Evolutionary conservation across 1,284 basidiomycete genomes (phyloP).

Genomic region (Irpex rosettiformis): DNA sequence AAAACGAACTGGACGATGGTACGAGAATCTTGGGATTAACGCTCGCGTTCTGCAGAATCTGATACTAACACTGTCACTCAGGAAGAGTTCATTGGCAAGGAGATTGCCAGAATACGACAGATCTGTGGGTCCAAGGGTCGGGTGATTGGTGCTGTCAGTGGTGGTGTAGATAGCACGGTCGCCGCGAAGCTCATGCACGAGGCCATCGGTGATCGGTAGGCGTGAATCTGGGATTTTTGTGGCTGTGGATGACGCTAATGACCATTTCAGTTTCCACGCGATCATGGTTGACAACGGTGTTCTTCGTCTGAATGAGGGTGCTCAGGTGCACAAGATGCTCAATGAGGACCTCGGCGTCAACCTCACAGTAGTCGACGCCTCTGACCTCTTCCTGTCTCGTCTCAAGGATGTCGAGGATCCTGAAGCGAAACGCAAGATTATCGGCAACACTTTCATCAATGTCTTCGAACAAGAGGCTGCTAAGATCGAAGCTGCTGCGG

Average conservation of each 20-base stretch:
- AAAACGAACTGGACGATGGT: slow-evolving; percentile 94
- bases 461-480: slow-evolving; percentile 94
- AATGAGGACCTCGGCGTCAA: slow-evolving; percentile 94
- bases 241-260: neutral
- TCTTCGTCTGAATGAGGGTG: slow-evolving; percentile 86
- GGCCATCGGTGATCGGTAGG: slow-evolving; percentile 93
- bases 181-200: slow-evolving; percentile 99
- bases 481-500: slow-evolving; percentile 85
- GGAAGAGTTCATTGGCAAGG: slow-evolving; percentile 98
- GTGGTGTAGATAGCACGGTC: slow-evolving; percentile 97
- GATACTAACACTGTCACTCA: slow-evolving; percentile 26
- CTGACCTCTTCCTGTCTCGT: slow-evolving; percentile 88
- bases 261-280: slow-evolving; percentile 80
- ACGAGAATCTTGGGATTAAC: slow-evolving; percentile 9
- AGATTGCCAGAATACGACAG: slow-evolving; percentile 91
- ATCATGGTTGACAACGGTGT: slow-evolving; percentile 99
- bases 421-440: slow-evolving; percentile 97
- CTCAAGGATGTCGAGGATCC: slow-evolving; percentile 93
- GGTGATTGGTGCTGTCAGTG: slow-evolving; percentile 97
- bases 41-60: neutral
- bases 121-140: slow-evolving; percentile 94
- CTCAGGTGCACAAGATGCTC: slow-evolving; percentile 95
- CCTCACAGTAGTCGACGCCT: slow-evolving; percentile 94
- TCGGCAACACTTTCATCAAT: slow-evolving; percentile 99
- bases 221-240: neutral